phyloP scores from a whole-genome alignment of 2,329 filamentous ascomycete genomes.

The Xylariaceae sp. region DNA sequence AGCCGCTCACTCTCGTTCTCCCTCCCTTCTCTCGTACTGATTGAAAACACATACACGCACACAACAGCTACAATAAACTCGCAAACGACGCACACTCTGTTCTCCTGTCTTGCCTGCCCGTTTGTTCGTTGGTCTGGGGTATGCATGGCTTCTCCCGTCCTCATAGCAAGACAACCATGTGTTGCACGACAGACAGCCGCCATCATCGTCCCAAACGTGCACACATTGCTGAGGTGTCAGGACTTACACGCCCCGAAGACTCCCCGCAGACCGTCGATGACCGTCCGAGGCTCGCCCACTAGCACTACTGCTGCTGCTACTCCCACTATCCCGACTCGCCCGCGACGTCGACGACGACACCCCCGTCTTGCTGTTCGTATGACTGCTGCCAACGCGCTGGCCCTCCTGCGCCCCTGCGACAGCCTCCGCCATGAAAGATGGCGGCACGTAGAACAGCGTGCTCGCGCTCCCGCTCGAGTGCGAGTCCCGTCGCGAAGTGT shows the following conservation, averaged over 20 bases:
- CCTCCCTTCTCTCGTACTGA: too few relatives aligned
- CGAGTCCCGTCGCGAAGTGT: constrained; percentile 23
- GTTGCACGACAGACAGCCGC: constrained; percentile 25
- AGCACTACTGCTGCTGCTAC: background rate
- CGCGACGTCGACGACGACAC: constrained; percentile 1
- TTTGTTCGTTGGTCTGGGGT: background rate
- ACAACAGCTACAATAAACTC: background rate
- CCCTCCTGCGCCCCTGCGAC: too few relatives aligned
- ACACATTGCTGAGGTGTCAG: background rate
- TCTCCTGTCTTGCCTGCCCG: background rate
- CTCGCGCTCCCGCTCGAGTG: constrained; percentile 24
- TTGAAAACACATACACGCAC: background rate
- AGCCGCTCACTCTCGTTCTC: background rate
- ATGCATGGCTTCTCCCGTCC: background rate
- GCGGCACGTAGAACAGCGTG: constrained; percentile 27
- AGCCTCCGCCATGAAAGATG: too few relatives aligned
- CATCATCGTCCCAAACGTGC: constrained; percentile 20
- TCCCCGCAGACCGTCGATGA: constrained; percentile 32
- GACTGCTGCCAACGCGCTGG: background rate
- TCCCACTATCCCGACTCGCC: background rate
- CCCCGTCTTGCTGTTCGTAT: constrained; percentile 23
- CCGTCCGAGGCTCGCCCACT: constrained; percentile 15
- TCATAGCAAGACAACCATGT: background rate
- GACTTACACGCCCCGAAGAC: constrained; percentile 30
- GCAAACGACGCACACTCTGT: background rate